phyloP scores from a whole-genome alignment of 306 rosid species.

The Arachis stenosperma region DNA sequence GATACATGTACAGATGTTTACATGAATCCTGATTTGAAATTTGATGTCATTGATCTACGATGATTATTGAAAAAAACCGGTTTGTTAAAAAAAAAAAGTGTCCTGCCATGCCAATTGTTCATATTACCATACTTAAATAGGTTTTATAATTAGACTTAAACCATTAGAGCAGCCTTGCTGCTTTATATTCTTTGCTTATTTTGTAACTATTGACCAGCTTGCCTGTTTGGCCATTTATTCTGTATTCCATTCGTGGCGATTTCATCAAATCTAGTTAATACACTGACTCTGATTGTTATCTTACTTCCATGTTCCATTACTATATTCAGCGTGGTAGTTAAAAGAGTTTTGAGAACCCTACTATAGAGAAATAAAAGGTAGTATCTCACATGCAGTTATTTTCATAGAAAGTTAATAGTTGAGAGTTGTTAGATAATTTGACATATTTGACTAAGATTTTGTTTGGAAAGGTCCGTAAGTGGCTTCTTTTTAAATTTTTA shows the following conservation, averaged over 20 bases:
- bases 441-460: too few relatives aligned
- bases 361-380: too few relatives aligned
- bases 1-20: conserved; percentile 86
- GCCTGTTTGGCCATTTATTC: conserved; percentile 1
- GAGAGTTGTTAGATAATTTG: too few relatives aligned
- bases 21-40: conserved; percentile 79
- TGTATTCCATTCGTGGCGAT: conserved; percentile 15
- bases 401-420: too few relatives aligned
- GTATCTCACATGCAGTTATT: too few relatives aligned
- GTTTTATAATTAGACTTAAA: conserved; percentile 24
- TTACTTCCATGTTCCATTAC: too few relatives aligned
- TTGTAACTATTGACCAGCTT: conserved; percentile 19
- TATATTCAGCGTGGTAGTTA: too few relatives aligned
- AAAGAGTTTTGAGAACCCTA: too few relatives aligned
- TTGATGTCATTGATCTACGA: conserved; percentile 93
- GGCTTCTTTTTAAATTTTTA: too few relatives aligned
- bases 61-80: conserved; percentile 30
- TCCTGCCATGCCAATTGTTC: conserved; percentile 45
- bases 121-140: conserved; percentile 32
- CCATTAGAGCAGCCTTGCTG: conserved; percentile 31
- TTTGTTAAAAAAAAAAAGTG: conserved; percentile 6
- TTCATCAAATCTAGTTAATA: conserved; percentile 17
- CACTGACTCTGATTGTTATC: too few relatives aligned
- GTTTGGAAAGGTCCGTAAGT: too few relatives aligned
- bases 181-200: background rate